Conservation (phyloP, 345 rosid genomes). For the Limnanthes douglasii region DNA sequence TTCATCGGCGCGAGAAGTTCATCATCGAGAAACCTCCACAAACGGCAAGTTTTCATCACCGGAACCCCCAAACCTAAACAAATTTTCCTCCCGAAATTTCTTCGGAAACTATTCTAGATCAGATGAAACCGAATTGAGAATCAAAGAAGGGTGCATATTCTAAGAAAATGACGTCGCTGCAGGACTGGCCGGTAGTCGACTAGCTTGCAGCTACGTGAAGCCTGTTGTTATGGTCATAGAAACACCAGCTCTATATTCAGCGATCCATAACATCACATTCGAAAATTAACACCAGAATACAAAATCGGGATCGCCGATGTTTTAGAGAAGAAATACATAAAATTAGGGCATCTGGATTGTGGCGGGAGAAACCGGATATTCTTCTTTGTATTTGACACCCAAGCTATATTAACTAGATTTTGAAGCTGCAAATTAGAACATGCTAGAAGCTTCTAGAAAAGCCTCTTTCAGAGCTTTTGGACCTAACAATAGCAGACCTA, state of each 20-base stretch:
- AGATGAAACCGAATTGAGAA: conserved; percentile 27
- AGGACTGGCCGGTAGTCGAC: conserved; percentile 36
- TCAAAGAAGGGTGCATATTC: conserved; percentile 38
- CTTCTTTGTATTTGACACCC: conserved; percentile 49
- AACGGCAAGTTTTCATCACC: conserved; percentile 10
- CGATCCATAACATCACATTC: conserved; percentile 29
- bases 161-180: conserved; percentile 52
- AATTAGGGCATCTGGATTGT: conserved; percentile 43
- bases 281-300: conserved; percentile 37
- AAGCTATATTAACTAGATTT: conserved; percentile 33
- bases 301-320: conserved; percentile 41
- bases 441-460: too few species aligned
- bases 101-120: conserved; percentile 15
- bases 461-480: too few species aligned
- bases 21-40: conserved; percentile 18
- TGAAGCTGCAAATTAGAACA: too few species aligned
- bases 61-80: conserved; percentile 10
- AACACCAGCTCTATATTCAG: conserved; percentile 33
- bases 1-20: conserved; percentile 15
- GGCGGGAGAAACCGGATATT: conserved; percentile 44
- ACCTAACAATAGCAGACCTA: too few species aligned
- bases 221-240: conserved; percentile 33
- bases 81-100: conserved; percentile 10
- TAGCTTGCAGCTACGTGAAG: conserved; percentile 43
- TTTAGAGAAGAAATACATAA: conserved; percentile 41